Base-by-base conservation (phyloP, 2,329 filamentous ascomycete species). In the Fusarium guadeloupense region DNA sequence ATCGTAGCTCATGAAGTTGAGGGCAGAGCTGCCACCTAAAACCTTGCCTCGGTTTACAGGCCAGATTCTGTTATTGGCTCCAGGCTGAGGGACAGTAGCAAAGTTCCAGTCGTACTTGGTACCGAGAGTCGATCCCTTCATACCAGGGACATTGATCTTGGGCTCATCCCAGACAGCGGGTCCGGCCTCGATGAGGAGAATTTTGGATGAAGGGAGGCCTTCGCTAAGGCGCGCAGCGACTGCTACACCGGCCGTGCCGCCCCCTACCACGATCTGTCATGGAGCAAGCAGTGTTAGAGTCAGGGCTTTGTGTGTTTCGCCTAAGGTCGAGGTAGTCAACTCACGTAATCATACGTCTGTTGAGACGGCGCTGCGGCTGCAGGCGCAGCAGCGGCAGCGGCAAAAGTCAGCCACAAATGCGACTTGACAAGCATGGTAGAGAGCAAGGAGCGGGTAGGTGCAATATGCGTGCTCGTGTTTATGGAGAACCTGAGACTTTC, bases 1-100 rank as follows among this genome's bases (percentile, higher is more conserved):
- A 14, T 71, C 67, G 33, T 64, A 72, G 19, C 58, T 66, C 72
- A 75, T 73, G 5, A 68, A 69, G 20, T 75, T 75, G 20, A 75
- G 59, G 1, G 66, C 66, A 4, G 70, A 70, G 17, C 71, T 64
- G 6, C 73, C 73, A 2, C 73, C 73, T 2, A 75, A 59, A 3
- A 64, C 64, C 4, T 65, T 69, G 1, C 71, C 71, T 0, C 69
- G 64, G 7, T 64, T 64, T 2, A 73, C 45, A 10, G 49, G 50
- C 10, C 56, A 50, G 3, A 59, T 59, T 5, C 70, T 61, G 5
- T 69, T 60, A 8, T 48, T 61, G 4, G 72, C 58, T 5, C 65
- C 50, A 0, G 41, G n/a, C n/a, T 73, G 71, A 0, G 71, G 71
- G 2, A 72, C 59, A 2, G 68, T 71, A 0, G 67, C 66, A 14